Evolutionary conservation across 768 basidiomycete genomes (phyloP).

Genomic region (Suillus americanus): DNA sequence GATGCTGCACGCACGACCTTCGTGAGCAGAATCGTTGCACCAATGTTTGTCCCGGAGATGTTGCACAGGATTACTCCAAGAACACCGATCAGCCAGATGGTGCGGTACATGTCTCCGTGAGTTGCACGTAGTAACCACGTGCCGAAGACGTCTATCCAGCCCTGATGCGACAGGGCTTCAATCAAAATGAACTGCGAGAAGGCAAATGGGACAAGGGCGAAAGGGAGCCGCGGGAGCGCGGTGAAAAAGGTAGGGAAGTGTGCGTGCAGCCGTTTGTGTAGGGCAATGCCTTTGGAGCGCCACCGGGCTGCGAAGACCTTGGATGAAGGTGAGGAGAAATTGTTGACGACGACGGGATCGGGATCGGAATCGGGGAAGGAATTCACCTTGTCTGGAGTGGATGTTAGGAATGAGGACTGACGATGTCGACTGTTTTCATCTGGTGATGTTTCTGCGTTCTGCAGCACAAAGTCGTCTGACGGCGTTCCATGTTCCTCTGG

Average conservation of each 20-base stretch:
- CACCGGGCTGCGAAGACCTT: not conserved
- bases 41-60: conserved; percentile 87
- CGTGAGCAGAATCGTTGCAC: conserved; percentile 85
- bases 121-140: conserved; percentile 57
- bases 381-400: not conserved
- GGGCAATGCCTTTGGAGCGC: not conserved
- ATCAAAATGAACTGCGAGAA: conserved; percentile 95
- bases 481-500: not conserved
- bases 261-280: conserved; percentile 14
- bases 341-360: not conserved
- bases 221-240: conserved; percentile 68
- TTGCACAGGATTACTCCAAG: conserved; percentile 78
- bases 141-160: conserved; percentile 88
- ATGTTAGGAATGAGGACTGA: not conserved
- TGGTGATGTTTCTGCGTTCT: not conserved
- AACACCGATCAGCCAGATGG: conserved; percentile 68
- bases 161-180: conserved; percentile 74
- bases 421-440: not conserved
- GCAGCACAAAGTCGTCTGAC: not conserved
- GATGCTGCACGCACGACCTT: conserved; percentile 63
- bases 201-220: conserved; percentile 85
- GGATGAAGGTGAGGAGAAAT: not conserved
- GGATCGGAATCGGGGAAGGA: conserved; percentile 10
- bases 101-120: conserved; percentile 40
- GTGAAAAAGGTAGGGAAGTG: conserved; percentile 74